These are phyloP conservation scores for Skeletonema grethae DNA, from an alignment of 108 stramenopile species.

Conservation along the genomic window DNA sequence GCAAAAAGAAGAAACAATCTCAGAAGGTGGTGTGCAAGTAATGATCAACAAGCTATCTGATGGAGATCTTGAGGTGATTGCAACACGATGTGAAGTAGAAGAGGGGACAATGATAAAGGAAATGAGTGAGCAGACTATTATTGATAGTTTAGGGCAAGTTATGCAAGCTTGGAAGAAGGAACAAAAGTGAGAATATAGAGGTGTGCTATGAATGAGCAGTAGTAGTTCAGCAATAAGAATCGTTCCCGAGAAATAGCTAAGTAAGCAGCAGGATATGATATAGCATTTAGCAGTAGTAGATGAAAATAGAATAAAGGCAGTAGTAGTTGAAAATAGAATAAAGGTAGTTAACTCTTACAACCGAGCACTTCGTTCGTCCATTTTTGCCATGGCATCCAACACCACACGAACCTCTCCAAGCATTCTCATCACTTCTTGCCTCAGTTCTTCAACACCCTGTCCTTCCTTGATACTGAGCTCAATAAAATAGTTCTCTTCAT, in stretches of 20 bases:
- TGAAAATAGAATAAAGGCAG: background rate
- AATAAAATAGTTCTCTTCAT: slow-evolving; percentile 64
- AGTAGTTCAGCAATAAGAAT: background rate
- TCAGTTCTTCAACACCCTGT: slow-evolving; percentile 74
- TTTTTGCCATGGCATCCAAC: slow-evolving; percentile 83
- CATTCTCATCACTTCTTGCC: slow-evolving; percentile 80
- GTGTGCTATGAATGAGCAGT: background rate
- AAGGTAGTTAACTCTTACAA: background rate
- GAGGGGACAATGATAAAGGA: slow-evolving; percentile 59
- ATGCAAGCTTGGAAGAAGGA: slow-evolving; percentile 47
- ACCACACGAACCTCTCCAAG: slow-evolving; percentile 88
- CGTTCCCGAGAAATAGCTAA: background rate
- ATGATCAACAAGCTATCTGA: slow-evolving; percentile 14
- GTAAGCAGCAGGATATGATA: background rate
- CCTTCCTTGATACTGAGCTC: slow-evolving; percentile 77
- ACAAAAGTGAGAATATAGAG: background rate
- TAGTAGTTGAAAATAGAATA: background rate
- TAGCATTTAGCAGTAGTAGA: background rate
- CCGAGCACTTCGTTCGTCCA: slow-evolving; percentile 56
- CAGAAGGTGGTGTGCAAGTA: slow-evolving; percentile 51
- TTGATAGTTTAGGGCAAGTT: slow-evolving; percentile 36
- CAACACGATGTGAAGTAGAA: slow-evolving; percentile 48
- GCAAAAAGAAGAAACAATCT: slow-evolving; percentile 19
- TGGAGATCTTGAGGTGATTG: slow-evolving; percentile 25
- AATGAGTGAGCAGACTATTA: slow-evolving; percentile 56